Evolutionary conservation across 352 stramenopile species (phyloP), one percentile per base, ranked within the genome.

Genomic region (Aphanomyces stellatus): DNA sequence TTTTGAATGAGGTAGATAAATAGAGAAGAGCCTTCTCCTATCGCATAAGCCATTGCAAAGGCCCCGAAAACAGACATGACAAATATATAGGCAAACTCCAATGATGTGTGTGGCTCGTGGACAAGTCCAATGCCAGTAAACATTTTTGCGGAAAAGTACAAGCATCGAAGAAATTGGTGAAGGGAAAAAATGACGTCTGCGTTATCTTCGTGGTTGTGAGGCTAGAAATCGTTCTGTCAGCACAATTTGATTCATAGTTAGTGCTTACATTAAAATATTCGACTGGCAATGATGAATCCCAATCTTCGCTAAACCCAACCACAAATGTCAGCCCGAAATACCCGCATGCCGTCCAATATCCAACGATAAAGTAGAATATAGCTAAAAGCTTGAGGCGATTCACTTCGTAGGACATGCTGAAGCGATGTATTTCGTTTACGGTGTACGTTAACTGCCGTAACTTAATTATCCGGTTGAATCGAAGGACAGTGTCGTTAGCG

Each of bases 321-420:
- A 74, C 27, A 19, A 71, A 51, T 1, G 71, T 76, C 1, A 76
- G n/a, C 5, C 67, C 67, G 51, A 76, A 78, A 59, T 71, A 76
- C 10, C 7, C 43, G 24, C 73, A 78, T 13, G 73, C 73, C 11
- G 48, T 34, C 60, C 60, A 67, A 41, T 67, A 67, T 22, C 60
- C 34, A 24, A 49, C 8, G 8, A 67, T 67, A 13, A 42, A 67
- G 34, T 67, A 67, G 60, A 57, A 67, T 7, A 78, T 51, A 3
- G 71, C 56, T 33, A 76, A 71, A 3, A 76, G 56, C 22, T 42
- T 48, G 19, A 76, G 28, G 4, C 40, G 65, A 17, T 76, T 33
- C 15, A 59, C 27, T 4, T 71, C 62, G n/a, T 35, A 42, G 7
- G 71, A 55, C 24, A 66, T 57, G n/a, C 34, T 43, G 24, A 77